These are phyloP conservation scores for Paraleonurus japonicus DNA, from an alignment of 257 asterid genomes.

Conservation along the genomic window DNA sequence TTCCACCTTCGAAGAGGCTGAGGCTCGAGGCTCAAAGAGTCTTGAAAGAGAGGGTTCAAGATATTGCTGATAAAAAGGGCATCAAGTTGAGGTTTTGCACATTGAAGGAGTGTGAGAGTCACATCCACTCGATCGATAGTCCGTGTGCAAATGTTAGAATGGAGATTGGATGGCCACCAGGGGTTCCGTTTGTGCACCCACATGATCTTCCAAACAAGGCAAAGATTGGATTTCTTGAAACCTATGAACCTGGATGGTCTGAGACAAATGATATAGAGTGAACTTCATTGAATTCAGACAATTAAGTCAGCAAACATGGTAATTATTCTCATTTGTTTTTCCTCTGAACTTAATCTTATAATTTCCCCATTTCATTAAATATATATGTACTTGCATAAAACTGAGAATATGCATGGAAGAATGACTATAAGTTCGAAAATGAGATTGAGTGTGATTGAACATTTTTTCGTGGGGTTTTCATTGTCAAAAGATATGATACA, in stretches of 20 bases:
- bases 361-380: not conserved
- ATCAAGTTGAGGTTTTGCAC: slow-evolving; percentile 93
- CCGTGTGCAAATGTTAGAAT: slow-evolving; percentile 80
- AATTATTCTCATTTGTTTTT: slow-evolving; percentile 14
- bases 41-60: slow-evolving; percentile 94
- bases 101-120: slow-evolving; percentile 89
- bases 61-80: slow-evolving; percentile 95
- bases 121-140: slow-evolving; percentile 77
- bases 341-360: not conserved
- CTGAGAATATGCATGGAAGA: not conserved
- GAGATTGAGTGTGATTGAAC: not conserved
- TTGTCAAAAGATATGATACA: not conserved
- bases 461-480: not conserved
- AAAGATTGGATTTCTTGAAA: slow-evolving; percentile 93
- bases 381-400: too few relatives aligned
- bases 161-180: slow-evolving; percentile 98
- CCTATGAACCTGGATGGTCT: slow-evolving; percentile 98
- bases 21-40: slow-evolving; percentile 98
- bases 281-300: slow-evolving; percentile 42
- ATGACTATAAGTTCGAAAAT: not conserved
- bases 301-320: slow-evolving; percentile 33
- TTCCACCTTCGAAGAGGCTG: slow-evolving; percentile 94
- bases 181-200: slow-evolving; percentile 98
- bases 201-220: slow-evolving; percentile 99
- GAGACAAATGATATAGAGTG: slow-evolving; percentile 79